phyloP scores from a whole-genome alignment of 1,284 basidiomycete genomes.

The Peniophora sp. region DNA sequence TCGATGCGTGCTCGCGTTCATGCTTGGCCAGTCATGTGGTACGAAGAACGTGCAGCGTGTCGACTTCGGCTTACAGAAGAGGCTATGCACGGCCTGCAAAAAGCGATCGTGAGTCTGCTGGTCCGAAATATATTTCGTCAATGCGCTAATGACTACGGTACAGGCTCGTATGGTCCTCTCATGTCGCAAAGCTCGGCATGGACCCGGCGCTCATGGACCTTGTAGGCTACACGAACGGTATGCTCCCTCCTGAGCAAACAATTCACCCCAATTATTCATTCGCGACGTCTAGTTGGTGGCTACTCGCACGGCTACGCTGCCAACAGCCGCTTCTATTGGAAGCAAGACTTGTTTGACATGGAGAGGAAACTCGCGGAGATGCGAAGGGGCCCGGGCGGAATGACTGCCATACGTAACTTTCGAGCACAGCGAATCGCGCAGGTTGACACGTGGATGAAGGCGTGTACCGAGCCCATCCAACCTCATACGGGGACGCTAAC shows the following conservation, averaged over 20 bases:
- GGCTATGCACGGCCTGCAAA: conserved; percentile 22
- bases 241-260: not conserved
- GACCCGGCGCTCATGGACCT: conserved; percentile 19
- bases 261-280: not conserved
- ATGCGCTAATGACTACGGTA: no score
- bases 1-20: not conserved
- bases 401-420: conserved; percentile 20
- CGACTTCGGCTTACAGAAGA: conserved; percentile 23
- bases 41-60: conserved; percentile 17
- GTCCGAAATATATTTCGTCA: no score
- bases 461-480: conserved; percentile 4
- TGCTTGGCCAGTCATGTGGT: conserved; percentile 16
- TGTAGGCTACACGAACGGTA: conserved; percentile 23
- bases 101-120: conserved; percentile 21
- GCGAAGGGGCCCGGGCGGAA: conserved; percentile 17
- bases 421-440: conserved; percentile 12
- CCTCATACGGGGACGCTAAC: no score
- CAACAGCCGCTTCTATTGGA: conserved; percentile 26
- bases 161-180: conserved; percentile 19
- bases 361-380: conserved; percentile 11
- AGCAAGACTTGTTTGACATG: conserved; percentile 20
- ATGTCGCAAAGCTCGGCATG: conserved; percentile 14
- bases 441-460: conserved; percentile 14
- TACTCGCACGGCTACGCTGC: conserved; percentile 19
- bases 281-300: conserved; percentile 23